Conservation (phyloP, 2,329 filamentous ascomycete genomes). For the Leptographium galeiforme region DNA sequence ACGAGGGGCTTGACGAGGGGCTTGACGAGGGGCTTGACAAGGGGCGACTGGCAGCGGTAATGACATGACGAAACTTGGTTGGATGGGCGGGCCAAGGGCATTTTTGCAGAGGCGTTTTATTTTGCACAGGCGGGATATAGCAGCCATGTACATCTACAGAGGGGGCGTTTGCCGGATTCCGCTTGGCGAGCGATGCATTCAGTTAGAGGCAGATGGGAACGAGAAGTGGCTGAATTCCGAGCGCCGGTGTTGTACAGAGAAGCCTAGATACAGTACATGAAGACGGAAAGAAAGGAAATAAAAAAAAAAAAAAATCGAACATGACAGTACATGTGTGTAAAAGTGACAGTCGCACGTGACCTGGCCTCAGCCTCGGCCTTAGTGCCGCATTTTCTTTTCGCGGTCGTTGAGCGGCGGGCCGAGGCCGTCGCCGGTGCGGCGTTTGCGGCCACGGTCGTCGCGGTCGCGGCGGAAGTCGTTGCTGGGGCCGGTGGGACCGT, state of each 20-base stretch:
- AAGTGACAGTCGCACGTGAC: background rate
- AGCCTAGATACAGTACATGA: too few species aligned
- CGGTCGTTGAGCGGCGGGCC: constrained; percentile 32
- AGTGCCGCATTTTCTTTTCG: constrained; percentile 42
- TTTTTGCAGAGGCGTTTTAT: background rate
- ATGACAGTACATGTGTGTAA: background rate
- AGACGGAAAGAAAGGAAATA: too few species aligned
- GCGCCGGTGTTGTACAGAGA: too few species aligned
- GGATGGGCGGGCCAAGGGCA: too few species aligned
- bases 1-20: too few species aligned
- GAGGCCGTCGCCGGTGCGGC: constrained; percentile 37
- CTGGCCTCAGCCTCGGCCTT: constrained; percentile 6
- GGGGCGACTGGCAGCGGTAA: background rate
- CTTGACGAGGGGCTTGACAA: too few species aligned
- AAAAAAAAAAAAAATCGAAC: too few species aligned
- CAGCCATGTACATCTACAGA: background rate
- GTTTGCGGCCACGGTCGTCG: constrained; percentile 25
- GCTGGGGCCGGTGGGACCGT: constrained; percentile 7
- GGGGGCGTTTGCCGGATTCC: too few species aligned
- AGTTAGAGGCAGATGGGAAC: too few species aligned
- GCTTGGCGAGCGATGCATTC: too few species aligned
- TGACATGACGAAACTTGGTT: background rate
- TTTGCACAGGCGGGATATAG: too few species aligned
- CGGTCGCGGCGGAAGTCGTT: constrained; percentile 14
- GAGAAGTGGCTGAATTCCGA: too few species aligned